These are phyloP conservation scores for Pythium brassicae DNA, from an alignment of 352 stramenopile genomes.

Conservation along the genomic window DNA sequence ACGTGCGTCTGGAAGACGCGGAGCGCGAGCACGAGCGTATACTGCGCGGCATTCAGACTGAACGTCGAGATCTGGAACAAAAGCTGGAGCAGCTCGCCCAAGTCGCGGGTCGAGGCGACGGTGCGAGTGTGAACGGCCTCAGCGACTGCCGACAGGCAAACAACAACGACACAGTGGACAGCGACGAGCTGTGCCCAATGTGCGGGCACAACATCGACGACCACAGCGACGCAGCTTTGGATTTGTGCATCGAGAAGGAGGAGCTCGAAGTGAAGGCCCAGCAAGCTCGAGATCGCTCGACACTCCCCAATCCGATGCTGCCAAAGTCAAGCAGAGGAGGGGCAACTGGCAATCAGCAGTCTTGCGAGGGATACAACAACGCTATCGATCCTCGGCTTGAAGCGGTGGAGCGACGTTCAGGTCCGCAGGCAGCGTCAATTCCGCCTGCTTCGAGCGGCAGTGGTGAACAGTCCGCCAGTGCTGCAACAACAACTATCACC, in stretches of 20 bases:
- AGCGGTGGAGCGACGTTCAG: background rate
- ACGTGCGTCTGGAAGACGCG: slow-evolving; percentile 2
- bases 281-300: slow-evolving; percentile 1
- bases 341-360: background rate
- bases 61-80: slow-evolving; percentile 12
- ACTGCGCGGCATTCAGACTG: slow-evolving; percentile 12
- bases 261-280: slow-evolving; percentile 8
- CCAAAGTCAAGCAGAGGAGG: background rate
- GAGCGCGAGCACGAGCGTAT: slow-evolving; percentile 14
- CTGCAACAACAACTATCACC: background rate
- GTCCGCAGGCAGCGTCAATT: background rate
- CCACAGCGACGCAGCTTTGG: slow-evolving; percentile 14
- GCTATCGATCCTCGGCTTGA: background rate
- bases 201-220: slow-evolving; percentile 13
- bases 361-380: background rate
- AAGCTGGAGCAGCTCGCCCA: slow-evolving; percentile 6
- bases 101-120: background rate
- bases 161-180: slow-evolving; percentile 3
- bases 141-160: background rate
- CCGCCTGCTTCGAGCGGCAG: background rate
- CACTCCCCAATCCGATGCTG: background rate
- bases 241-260: slow-evolving; percentile 16
- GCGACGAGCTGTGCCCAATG: slow-evolving; percentile 12
- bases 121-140: background rate
- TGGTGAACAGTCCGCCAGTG: background rate